Evolutionary conservation across 352 stramenopile genomes (phyloP), one percentile per base, ranked within the genome.

Genomic region (Pythium dissimile): DNA sequence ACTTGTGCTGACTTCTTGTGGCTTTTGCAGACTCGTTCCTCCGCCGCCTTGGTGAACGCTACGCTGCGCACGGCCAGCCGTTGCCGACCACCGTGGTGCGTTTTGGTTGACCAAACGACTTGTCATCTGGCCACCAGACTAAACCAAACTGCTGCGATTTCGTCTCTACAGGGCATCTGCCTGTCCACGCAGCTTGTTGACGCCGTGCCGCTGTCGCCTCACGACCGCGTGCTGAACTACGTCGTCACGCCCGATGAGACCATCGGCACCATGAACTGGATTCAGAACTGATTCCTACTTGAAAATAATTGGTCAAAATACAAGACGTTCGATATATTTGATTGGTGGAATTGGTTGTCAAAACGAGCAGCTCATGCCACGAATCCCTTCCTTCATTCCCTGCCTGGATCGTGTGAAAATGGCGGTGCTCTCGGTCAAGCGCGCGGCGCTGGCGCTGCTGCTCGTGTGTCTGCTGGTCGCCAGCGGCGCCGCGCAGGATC

Each of bases 181-280:
- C 44, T 93, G 27, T 65, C 67, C 28, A 51, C 59, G 13, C 84
- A 93, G 61, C 64, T 93, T 13, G 47, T 91, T 13, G 67, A 80
- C 20, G 63, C 74, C 55, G 84, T 93, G 34, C 84, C 80, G 38
- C 47, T 88, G 23, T 72, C 70, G 16, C 57, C 72, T 5, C 84
- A 93, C 54, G 84, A 93, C 62, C 66, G 60, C 48, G 70, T 79
- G 63, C 64, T 93, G 54, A 79, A 91, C 58, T 15, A 84, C 30
- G 46, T 93, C 39, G 80, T 88, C 26, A 93, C 79, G 1, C 80
- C 79, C 1, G 49, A 77, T 0, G 75, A 89, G 55, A 64, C 79
- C 15, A 74, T 92, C 26, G 66, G 64, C 10, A 54, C 62, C 41
- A 32, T 24, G 34, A 27, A 53, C 16, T 26, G 23, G 16, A 27